A percentile compares a stretch with the other conserved stretches of the same genome.
Conservation (phyloP, 208 protist genomes). For the Borovskyia barvae region DNA sequence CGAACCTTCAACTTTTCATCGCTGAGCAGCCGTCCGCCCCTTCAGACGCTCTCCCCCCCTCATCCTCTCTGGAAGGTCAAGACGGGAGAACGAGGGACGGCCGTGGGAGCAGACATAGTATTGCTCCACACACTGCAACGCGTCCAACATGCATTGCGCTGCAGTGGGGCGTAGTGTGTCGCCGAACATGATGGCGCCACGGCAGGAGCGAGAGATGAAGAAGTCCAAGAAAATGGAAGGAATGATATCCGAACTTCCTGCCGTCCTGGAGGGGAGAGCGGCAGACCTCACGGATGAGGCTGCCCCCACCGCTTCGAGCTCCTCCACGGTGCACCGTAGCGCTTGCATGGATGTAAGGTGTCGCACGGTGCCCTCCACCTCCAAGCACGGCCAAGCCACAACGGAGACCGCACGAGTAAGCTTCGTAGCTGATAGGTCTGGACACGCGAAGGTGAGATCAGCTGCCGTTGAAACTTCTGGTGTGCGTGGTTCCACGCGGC, state of each 20-base stretch:
- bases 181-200: slow-evolving; percentile 81
- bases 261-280: too few relatives aligned
- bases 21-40: too few relatives aligned
- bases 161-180: slow-evolving; percentile 33
- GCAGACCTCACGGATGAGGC: not conserved
- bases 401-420: slow-evolving; percentile 17
- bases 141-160: slow-evolving; percentile 26
- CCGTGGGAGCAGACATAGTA: slow-evolving; percentile 78
- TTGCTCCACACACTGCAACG: slow-evolving; percentile 32
- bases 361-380: slow-evolving; percentile 44
- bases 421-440: too few relatives aligned
- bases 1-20: too few relatives aligned
- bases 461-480: too few relatives aligned
- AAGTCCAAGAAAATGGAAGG: slow-evolving; percentile 63
- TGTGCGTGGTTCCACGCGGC: too few relatives aligned
- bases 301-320: slow-evolving; percentile 32
- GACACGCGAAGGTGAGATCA: not conserved
- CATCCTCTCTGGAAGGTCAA: too few relatives aligned
- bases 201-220: slow-evolving; percentile 74
- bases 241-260: slow-evolving; percentile 17
- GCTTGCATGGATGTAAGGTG: slow-evolving; percentile 30
- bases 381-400: slow-evolving; percentile 48
- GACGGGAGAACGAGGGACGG: slow-evolving; percentile 46
- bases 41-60: too few relatives aligned
- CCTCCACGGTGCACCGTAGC: slow-evolving; percentile 53